Conservation (phyloP, 371 early-diverging fungal species). For the Coemansia sp. region DNA sequence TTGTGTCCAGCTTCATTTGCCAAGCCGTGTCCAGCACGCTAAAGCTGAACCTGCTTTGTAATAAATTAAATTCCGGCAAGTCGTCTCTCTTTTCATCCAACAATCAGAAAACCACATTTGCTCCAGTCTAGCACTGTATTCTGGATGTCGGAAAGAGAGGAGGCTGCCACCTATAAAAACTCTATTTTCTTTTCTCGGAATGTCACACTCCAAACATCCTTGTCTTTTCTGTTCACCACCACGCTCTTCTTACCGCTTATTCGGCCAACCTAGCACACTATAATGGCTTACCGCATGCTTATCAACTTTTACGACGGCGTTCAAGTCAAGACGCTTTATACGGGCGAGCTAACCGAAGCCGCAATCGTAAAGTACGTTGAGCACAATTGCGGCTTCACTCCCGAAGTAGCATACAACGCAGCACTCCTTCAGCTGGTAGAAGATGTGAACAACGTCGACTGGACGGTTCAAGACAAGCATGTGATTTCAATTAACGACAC, state of each 20-base stretch:
- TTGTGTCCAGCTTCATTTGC: background rate
- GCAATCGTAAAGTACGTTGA: background rate
- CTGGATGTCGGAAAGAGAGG: no score
- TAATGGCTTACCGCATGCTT: background rate
- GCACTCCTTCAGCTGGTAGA: background rate
- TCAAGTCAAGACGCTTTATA: background rate
- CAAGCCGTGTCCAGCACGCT: background rate
- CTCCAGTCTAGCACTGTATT: no score
- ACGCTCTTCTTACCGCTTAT: no score
- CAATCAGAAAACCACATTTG: background rate
- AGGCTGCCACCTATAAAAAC: no score
- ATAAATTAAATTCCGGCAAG: background rate
- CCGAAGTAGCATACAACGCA: background rate
- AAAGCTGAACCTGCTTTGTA: background rate
- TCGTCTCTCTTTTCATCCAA: background rate
- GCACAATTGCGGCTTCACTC: background rate
- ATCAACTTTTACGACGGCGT: background rate
- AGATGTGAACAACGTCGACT: background rate
- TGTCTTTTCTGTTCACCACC: no score
- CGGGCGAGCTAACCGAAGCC: background rate
- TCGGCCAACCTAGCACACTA: no score
- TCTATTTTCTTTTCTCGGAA: no score
- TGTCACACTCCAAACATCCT: no score
- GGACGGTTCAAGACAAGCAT: background rate
- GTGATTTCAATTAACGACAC: background rate